phyloP scores from a whole-genome alignment of 257 asterid species.

The Apocynum venetum region DNA sequence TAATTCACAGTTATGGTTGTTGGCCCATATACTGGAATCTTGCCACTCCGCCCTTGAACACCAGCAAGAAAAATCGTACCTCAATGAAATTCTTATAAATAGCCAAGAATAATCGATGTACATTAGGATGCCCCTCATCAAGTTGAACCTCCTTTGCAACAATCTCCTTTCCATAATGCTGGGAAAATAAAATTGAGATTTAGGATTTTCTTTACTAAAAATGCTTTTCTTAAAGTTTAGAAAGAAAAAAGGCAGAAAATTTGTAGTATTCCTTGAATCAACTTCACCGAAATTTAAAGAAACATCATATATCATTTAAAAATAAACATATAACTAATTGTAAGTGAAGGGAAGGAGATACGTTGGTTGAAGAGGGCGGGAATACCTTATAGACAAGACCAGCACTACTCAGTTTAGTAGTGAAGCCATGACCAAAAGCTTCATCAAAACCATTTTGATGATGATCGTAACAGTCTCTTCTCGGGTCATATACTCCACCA shows the following conservation, averaged over 20 bases:
- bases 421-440: slow-evolving; percentile 25
- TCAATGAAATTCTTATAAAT: slow-evolving; percentile 91
- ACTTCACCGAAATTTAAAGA: background rate
- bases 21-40: too few species aligned
- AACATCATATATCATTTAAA: background rate
- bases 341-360: background rate
- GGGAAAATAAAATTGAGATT: background rate
- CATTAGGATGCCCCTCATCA: slow-evolving; percentile 74
- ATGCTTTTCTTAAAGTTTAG: too few species aligned
- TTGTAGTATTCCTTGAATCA: background rate
- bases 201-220: background rate
- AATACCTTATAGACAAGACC: slow-evolving; percentile 33
- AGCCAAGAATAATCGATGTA: slow-evolving; percentile 62
- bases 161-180: slow-evolving; percentile 92
- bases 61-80: slow-evolving; percentile 33
- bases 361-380: background rate
- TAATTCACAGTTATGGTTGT: too few species aligned
- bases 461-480: slow-evolving; percentile 42
- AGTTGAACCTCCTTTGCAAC: slow-evolving; percentile 78
- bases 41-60: background rate
- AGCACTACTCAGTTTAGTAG: slow-evolving; percentile 30
- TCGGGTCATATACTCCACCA: slow-evolving; percentile 42
- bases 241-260: background rate
- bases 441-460: slow-evolving; percentile 28
- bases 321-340: background rate